Evolutionary conservation across 164 flowering plant species (phyloP).

Genomic region (Kalanchoe fedtschenkoi): DNA sequence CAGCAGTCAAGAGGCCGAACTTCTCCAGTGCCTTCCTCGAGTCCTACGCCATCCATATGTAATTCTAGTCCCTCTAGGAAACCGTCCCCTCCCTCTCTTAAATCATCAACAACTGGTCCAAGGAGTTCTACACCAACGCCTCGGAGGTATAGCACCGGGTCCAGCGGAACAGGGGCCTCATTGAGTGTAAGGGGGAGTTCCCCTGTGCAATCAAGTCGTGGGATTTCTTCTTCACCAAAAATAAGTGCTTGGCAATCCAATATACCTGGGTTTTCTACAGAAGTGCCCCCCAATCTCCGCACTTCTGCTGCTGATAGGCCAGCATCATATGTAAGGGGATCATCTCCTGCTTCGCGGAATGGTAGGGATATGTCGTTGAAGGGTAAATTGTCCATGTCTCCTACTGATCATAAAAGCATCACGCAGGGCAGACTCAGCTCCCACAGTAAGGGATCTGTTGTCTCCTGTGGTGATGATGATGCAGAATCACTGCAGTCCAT

Average conservation of each 20-base stretch:
- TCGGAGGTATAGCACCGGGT: conserved; percentile 59
- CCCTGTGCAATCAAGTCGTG: conserved; percentile 59
- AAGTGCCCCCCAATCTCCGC: conserved; percentile 92
- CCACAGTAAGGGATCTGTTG: conserved; percentile 73
- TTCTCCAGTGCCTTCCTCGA: conserved; percentile 59
- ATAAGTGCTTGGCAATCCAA: conserved; percentile 74
- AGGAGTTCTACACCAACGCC: conserved; percentile 70
- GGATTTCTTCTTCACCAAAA: conserved; percentile 85
- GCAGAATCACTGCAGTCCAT: conserved; percentile 61
- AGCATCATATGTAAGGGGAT: conserved; percentile 77
- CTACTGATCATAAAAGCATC: conserved; percentile 75
- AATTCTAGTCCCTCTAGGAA: conserved; percentile 51
- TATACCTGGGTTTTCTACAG: conserved; percentile 84
- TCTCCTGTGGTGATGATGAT: conserved; percentile 91
- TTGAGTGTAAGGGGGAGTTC: conserved; percentile 58
- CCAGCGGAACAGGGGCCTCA: conserved; percentile 31
- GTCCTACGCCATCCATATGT: conserved; percentile 37
- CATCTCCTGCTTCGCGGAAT: conserved; percentile 87
- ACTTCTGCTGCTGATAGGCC: conserved; percentile 88
- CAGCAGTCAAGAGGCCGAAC: conserved; percentile 59
- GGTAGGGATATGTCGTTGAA: conserved; percentile 43
- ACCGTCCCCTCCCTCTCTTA: conserved; percentile 68
- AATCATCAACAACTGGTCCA: conserved; percentile 45
- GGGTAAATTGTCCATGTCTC: conserved; percentile 76
- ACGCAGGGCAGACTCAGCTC: conserved; percentile 59